These are phyloP conservation scores for Uronychia setigera DNA, from an alignment of 73 alveolate species.

Conservation along the genomic window DNA sequence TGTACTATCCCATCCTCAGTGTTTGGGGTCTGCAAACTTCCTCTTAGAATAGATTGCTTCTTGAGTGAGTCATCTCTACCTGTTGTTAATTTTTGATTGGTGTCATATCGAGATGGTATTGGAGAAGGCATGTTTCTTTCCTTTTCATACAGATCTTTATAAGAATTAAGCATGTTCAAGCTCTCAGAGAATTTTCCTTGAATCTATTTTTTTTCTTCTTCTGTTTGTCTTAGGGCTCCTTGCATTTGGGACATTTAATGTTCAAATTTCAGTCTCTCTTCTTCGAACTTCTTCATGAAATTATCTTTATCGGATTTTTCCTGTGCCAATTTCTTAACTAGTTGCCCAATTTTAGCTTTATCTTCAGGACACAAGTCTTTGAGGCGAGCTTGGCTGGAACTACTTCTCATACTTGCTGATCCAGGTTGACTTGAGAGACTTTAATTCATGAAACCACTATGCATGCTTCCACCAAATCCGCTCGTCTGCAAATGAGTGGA, in stretches of 20 bases:
- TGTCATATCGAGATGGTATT: background rate
- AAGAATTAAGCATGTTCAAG: slow-evolving; percentile 47
- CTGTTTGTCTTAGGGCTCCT: slow-evolving; percentile 5
- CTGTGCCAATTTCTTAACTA: slow-evolving; percentile 88
- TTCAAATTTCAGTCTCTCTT: slow-evolving; percentile 75
- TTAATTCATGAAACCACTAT: background rate
- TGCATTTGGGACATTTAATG: slow-evolving; percentile 59
- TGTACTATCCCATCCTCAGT: slow-evolving; percentile 5
- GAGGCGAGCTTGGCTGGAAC: slow-evolving; percentile 61
- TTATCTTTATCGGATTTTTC: slow-evolving; percentile 90
- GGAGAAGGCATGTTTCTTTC: background rate
- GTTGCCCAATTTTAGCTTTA: slow-evolving; percentile 95
- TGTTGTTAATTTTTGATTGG: no score
- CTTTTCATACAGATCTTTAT: slow-evolving; percentile 12
- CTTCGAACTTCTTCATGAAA: slow-evolving; percentile 64
- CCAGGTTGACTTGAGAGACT: background rate
- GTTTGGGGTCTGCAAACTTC: no score
- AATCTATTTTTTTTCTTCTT: slow-evolving; percentile 47
- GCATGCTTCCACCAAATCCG: slow-evolving; percentile 1
- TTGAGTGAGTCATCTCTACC: no score
- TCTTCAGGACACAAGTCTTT: slow-evolving; percentile 96
- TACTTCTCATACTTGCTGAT: slow-evolving; percentile 6
- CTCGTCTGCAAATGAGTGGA: background rate
- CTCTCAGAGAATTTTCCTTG: slow-evolving; percentile 62
- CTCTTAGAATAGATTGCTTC: no score